Conservation (phyloP, 2,329 filamentous ascomycete genomes). For the Mycosphaerella arachidis region DNA sequence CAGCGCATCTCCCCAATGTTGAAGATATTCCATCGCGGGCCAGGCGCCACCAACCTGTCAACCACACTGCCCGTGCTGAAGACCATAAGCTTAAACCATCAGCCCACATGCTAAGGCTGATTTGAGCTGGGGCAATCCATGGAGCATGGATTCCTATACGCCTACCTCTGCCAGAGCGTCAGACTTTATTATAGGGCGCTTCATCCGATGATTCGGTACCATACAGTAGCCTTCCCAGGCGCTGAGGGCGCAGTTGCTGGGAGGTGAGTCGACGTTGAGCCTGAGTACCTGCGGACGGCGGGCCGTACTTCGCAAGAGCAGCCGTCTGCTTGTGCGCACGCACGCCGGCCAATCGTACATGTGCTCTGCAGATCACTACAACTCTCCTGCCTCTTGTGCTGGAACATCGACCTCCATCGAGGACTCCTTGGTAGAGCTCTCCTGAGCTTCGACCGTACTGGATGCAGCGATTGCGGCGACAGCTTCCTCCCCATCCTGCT, state of each 20-base stretch:
- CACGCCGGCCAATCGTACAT: neutral
- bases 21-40: neutral
- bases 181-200: neutral
- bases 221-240: neutral
- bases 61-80: neutral
- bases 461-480: neutral
- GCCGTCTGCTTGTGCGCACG: neutral
- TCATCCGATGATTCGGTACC: neutral
- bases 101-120: neutral
- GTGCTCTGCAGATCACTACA: constrained; percentile 1
- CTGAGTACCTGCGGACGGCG: neutral
- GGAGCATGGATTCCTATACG: neutral
- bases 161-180: neutral
- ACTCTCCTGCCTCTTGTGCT: neutral
- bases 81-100: constrained; percentile 1
- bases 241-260: neutral
- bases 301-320: neutral
- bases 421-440: neutral
- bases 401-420: neutral
- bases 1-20: neutral
- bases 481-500: constrained; percentile 16
- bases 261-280: neutral
- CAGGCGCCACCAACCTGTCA: constrained; percentile 1
- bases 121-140: neutral
- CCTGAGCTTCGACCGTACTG: constrained; percentile 3